Conservation (phyloP, 129 eudicot species). For the Heracleum sosnowskyi region DNA sequence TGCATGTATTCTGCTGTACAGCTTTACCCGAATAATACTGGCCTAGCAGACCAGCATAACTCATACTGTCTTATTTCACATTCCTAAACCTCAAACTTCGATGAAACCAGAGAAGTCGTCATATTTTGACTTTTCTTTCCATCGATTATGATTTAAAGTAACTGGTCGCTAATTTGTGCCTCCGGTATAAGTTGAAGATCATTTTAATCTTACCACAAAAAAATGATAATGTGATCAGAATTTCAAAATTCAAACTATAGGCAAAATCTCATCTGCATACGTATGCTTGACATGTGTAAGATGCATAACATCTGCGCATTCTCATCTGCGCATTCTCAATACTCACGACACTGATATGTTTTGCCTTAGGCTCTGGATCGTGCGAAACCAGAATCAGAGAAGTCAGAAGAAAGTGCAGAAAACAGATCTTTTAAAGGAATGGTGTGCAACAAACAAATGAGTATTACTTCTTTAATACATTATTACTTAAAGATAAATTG, state of each 20-base stretch:
- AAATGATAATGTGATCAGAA: not conserved
- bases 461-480: not conserved
- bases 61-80: not conserved
- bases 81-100: not conserved
- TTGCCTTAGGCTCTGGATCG: conserved; percentile 16
- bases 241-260: no score
- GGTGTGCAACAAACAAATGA: conserved; percentile 1
- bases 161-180: not conserved
- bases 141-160: not conserved
- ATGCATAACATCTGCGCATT: no score
- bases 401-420: not conserved
- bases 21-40: not conserved
- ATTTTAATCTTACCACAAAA: no score
- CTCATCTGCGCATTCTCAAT: no score
- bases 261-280: no score
- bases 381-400: conserved; percentile 8
- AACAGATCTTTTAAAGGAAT: conserved; percentile 3
- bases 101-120: not conserved
- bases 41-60: not conserved
- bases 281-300: no score
- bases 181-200: no score
- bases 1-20: not conserved
- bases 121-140: not conserved
- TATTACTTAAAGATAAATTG: not conserved
- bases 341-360: not conserved